Base-by-base conservation (phyloP, 768 basidiomycete species). In the Termitomyces sp. region DNA sequence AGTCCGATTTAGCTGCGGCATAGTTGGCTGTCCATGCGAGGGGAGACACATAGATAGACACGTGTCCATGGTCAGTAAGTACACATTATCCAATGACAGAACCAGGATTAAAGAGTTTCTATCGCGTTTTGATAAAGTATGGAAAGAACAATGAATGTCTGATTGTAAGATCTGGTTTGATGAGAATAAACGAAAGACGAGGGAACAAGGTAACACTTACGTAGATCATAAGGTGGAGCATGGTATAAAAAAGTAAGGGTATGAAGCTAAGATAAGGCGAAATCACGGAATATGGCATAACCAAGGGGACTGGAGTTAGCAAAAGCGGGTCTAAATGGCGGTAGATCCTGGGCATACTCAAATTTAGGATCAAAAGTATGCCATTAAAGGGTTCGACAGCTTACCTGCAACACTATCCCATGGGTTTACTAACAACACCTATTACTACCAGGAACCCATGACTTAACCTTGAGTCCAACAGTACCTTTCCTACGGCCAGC, bases 391-490 rank as follows among this genome's bases (percentile, higher is more conserved):
- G 1, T 22, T 18, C 26, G 30, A 56, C 28, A 20, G 48, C 41
- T 45, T 38, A 57, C 56, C 44, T 18, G 35, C n/a, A 35, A 46
- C 22, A 35, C 14, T 30, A 26, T 45, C 43, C 43, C 20, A 24
- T 4, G 26, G 35, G 18, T 33, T 41, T 45, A 58, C 73, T 77
- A 89, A 70, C 90, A 91, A 69, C 90, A 92, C 67, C 78, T 83
- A 52, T 74, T 72, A 45, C 33, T 53, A 56, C 86, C 77, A 49
- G 88, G 85, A 52, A 88, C 65, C 84, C 85, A 86, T 56, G 75
- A 76, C 67, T 79, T 82, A 60, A 83, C 69, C 69, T 78, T 84
- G 50, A 89, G 69, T 67, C 78, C 87, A 56, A 84, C 78, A n/a
- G 80, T 71, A 61, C 80, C 83, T 64, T 78, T 78, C 67, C 78